A percentile compares a stretch with the other conserved stretches of the same genome.
Evolutionary conservation across 1,284 basidiomycete species (phyloP).

Genomic region (Tilletia setariae): DNA sequence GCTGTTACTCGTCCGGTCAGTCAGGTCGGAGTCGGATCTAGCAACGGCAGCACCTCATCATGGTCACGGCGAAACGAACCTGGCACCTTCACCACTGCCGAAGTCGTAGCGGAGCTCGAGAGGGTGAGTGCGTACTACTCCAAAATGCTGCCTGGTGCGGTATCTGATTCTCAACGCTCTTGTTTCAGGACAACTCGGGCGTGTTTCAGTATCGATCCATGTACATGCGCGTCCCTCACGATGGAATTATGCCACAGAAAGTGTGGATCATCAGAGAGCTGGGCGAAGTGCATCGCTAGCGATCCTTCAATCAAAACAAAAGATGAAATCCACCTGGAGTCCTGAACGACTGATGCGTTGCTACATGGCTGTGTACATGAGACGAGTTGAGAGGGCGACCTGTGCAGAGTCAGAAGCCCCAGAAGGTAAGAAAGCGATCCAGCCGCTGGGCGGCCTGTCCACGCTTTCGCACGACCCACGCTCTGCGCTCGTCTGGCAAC

Average conservation of each 20-base stretch:
- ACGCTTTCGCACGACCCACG: not conserved
- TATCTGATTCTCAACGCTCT: not conserved
- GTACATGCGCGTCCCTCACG: slow-evolving; percentile 12
- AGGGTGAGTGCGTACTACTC: slow-evolving; percentile 23
- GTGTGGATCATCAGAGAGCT: slow-evolving; percentile 6
- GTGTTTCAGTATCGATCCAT: slow-evolving; percentile 4
- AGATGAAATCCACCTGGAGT: too few relatives aligned
- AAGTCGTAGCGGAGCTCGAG: slow-evolving; percentile 43
- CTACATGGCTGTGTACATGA: too few relatives aligned
- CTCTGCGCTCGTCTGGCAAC: not conserved
- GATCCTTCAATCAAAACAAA: not conserved
- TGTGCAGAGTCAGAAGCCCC: not conserved
- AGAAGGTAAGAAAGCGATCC: not conserved
- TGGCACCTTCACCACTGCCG: slow-evolving; percentile 43
- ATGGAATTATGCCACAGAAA: not conserved
- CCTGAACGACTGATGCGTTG: too few relatives aligned
- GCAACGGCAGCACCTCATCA: not conserved
- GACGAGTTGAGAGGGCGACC: not conserved
- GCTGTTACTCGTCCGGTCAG: not conserved
- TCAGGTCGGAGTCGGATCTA: not conserved
- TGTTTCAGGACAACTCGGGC: not conserved
- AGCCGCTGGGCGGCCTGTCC: not conserved
- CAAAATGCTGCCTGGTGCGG: too few relatives aligned
- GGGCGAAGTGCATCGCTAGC: slow-evolving; percentile 2
- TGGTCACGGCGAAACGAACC: slow-evolving; percentile 18